Base-by-base conservation (phyloP, 75 land plant species). In the Selaginella moellendorffii region DNA sequence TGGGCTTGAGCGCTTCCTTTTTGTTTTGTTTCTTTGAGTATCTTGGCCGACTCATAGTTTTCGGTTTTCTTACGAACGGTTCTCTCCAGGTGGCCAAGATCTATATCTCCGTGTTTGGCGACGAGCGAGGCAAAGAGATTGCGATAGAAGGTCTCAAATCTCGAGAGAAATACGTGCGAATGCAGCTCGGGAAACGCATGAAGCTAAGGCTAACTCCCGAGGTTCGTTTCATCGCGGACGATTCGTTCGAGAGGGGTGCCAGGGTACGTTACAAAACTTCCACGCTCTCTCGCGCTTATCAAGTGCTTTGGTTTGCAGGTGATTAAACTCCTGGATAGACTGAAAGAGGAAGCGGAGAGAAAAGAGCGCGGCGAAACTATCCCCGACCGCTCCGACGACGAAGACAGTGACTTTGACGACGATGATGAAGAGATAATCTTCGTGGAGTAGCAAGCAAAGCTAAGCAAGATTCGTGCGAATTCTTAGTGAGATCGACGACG, bases 41-140 rank as follows among this genome's bases (percentile, higher is more conserved):
- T n/a, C n/a, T n/a, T n/a, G n/a, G n/a, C n/a, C n/a, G n/a, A n/a
- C n/a, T n/a, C n/a, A n/a, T n/a, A n/a, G n/a, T n/a, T n/a, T n/a
- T n/a, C n/a, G n/a, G n/a, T n/a, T n/a, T n/a, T n/a, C n/a, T n/a
- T n/a, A n/a, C n/a, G n/a, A n/a, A n/a, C n/a, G n/a, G n/a, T n/a
- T n/a, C n/a, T n/a, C n/a, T n/a, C n/a, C 68, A 91, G 92, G 97
- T 91, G 30, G 98, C 85, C 22, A 92, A 92, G 69, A 91, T 88
- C 2, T 92, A 83, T 74, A 82, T 88, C 20, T 92, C 98, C 27
- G 72, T 92, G 14, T 83, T 79, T 68, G 90, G 96, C 0, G 98
- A 93, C 71, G 87, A 85, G 59, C 85, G 90, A 67, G 96, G 90
- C 18, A 78, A 81, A 61, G 96, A 93, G 68, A 76, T 88, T 42